A percentile compares a stretch with the other conserved stretches of the same genome.
phyloP scores from a whole-genome alignment of 176 grass and related monocot genomes.

The Elaeis guineensis region DNA sequence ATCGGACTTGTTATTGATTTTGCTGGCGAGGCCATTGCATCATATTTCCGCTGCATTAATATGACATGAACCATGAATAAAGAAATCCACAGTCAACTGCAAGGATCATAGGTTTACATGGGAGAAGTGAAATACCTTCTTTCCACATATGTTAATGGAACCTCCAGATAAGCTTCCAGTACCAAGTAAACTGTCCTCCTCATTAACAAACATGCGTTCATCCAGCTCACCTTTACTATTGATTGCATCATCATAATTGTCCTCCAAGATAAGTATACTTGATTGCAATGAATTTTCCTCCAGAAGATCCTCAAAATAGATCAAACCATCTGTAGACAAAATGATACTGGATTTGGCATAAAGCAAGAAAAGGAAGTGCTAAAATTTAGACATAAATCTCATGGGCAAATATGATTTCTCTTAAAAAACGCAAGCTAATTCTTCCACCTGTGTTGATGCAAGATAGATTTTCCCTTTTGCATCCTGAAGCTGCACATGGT shows the following conservation, averaged over 20 bases:
- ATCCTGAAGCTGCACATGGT: conserved; percentile 38
- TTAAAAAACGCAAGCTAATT: not conserved
- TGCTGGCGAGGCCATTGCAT: conserved; percentile 65
- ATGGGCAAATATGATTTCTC: too few species aligned
- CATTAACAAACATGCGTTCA: conserved; percentile 82
- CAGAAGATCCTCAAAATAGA: conserved; percentile 73
- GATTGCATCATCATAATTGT: conserved; percentile 70
- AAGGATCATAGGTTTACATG: not conserved
- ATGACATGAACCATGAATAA: conserved; percentile 3
- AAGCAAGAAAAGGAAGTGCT: too few species aligned
- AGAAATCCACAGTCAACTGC: not conserved
- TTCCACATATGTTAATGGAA: conserved; percentile 59
- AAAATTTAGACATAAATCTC: too few species aligned
- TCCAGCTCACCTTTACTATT: conserved; percentile 79
- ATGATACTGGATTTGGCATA: not conserved
- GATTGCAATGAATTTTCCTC: conserved; percentile 51
- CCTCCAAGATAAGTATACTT: conserved; percentile 71
- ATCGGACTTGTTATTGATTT: conserved; percentile 80
- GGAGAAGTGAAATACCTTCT: conserved; percentile 52
- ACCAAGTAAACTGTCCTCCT: conserved; percentile 85
- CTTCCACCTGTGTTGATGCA: conserved; percentile 76
- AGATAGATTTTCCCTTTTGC: conserved; percentile 37
- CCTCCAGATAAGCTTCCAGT: conserved; percentile 88
- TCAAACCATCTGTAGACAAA: conserved; percentile 58
- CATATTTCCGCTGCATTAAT: conserved; percentile 68